Evolutionary conservation across 2,329 filamentous ascomycete species (phyloP), one percentile per base, ranked within the genome.

Genomic region (Fusarium sp.): DNA sequence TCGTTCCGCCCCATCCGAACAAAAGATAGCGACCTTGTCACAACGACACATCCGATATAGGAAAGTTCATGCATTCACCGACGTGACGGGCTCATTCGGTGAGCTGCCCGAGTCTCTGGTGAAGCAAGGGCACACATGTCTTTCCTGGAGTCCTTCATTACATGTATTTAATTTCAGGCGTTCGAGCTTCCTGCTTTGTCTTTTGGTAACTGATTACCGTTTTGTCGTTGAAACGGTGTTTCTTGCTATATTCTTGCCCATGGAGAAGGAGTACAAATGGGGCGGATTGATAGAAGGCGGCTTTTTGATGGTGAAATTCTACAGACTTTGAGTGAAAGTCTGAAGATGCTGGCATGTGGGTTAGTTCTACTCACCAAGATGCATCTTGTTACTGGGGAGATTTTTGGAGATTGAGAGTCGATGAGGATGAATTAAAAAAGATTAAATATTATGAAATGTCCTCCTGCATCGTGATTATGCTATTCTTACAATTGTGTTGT

Each of bases 91-190:
- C 56, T 73, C 59, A 61, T 61, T 53, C 43, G 67, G 66, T 47
- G 62, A 54, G 52, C 57, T 50, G 63, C 59, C 61, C 58, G 40
- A 40, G 60, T 51, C 44, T 51, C 57, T 47, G 65, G 64, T 59
- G 55, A 52, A 44, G 16, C 42, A 47, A 63, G 49, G 67, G 54
- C 50, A 54, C 40, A 56, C 40, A 59, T 54, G 63, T 58, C 43
- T 63, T 59, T 57, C 34, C 54, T 32, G 51, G 68, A 59, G 70
- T 65, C 59, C 50, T 59, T 53, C 32, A 67, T 70, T 62, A 60
- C 67, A 61, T 75, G 72, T 75, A 73, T 75, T 75, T 75, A 75
- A 75, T 75, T 53, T 58, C 60, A 55, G 73, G 74, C 61, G 62
- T 75, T 72, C 38, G 62, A 60, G 59, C 58, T 63, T 73, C 32